Evolutionary conservation across 208 protist genomes (phyloP), one percentile per base, ranked within the genome.

Genomic region (Acanthamoeba lenticulata): DNA sequence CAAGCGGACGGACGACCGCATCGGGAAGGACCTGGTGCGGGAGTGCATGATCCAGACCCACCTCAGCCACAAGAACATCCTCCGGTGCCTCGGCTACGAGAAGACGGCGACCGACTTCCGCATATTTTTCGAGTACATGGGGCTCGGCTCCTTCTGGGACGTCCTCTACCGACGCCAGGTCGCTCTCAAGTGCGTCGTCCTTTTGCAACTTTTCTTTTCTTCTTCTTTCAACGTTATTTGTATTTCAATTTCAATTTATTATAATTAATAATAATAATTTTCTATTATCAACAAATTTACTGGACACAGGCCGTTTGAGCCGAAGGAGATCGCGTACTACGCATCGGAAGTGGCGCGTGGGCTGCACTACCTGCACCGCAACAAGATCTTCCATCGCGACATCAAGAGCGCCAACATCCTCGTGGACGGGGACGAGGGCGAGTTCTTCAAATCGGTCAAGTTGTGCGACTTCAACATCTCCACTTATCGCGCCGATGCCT

Each of bases 91-190:
- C 40, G 83, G 83, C 19, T 90, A 90, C 36, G 47, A 62, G 47
- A 69, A 69, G 17, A 72, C 83, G 34, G 83, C 83, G 27, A 72
- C 83, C 7, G 83, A 90, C 27, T 90, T 90, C n/a, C 57, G 29
- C 45, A 65, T 90, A 32, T 90, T 90, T 36, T 90, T 90, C 40
- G 83, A 90, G 57, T 90, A 90, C 57, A 90, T 90, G 83, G 57
- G 83, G 2, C 34, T 69, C 15, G 83, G 83, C n/a, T 90, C 83
- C 5, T 72, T 90, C 13, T 90, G 83, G 83, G 57, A 90, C 38
- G 52, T 90, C 7, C 47, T 90, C 38, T 90, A 90, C n/a, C 83
- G 83, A 4, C 45, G 83, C 29, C 65, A 69, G 38, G 40, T 69
- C 6, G 83, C 47, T 17, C 2, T 27, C 83, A 90, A 69, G 74